Evolutionary conservation across 495 filamentous ascomycete species (phyloP).

Genomic region (Delitschia confertaspora): DNA sequence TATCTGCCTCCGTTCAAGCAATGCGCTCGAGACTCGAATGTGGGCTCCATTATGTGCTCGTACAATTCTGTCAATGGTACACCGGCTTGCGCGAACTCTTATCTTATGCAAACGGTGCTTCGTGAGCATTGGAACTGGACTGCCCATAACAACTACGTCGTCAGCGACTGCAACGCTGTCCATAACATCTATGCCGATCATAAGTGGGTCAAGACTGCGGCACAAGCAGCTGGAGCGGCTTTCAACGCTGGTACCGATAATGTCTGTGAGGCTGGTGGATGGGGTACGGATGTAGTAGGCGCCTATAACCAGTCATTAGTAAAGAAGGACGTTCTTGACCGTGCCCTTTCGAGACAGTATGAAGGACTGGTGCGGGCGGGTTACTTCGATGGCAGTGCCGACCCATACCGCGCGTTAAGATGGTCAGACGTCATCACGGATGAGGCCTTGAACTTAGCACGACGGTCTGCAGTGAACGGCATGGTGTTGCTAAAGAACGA

Average conservation of each 20-base stretch:
- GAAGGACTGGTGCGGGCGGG: slow-evolving; percentile 10
- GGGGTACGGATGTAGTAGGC: slow-evolving; percentile 8
- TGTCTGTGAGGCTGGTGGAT: slow-evolving; percentile 7
- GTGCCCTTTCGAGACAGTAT: slow-evolving; percentile 5
- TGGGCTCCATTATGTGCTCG: slow-evolving; percentile 51
- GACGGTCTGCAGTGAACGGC: slow-evolving; percentile 3
- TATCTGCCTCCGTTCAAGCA: slow-evolving; percentile 44
- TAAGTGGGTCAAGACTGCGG: slow-evolving; percentile 40
- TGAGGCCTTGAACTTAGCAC: background rate
- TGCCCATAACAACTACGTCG: slow-evolving; percentile 45
- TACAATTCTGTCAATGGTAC: slow-evolving; percentile 55
- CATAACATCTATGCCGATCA: slow-evolving; percentile 49
- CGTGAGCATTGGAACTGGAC: slow-evolving; percentile 45
- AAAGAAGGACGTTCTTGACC: slow-evolving; percentile 7
- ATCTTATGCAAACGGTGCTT: slow-evolving; percentile 49
- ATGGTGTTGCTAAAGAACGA: slow-evolving; percentile 19
- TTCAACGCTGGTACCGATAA: slow-evolving; percentile 45
- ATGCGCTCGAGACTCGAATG: slow-evolving; percentile 47
- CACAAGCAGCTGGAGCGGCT: slow-evolving; percentile 42
- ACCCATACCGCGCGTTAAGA: slow-evolving; percentile 1
- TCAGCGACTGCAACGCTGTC: slow-evolving; percentile 49
- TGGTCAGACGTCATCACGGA: slow-evolving; percentile 6
- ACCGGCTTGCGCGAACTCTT: slow-evolving; percentile 46
- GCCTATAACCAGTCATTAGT: slow-evolving; percentile 13
- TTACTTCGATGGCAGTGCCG: slow-evolving; percentile 4